Evolutionary conservation across 768 basidiomycete species (phyloP).

Genomic region (Tricholoma matsutake): DNA sequence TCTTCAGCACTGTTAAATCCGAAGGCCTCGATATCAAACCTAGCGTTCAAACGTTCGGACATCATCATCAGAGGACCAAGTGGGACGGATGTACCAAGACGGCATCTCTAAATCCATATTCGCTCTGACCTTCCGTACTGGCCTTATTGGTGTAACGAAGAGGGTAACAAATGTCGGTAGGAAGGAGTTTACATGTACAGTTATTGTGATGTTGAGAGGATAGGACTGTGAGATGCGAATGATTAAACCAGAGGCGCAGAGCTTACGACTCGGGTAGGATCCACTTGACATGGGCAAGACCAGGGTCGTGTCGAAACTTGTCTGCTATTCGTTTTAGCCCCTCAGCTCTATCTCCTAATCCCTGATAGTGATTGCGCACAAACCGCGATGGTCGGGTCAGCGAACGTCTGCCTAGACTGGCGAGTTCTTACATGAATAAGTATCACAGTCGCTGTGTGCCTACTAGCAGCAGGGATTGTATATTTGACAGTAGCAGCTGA

Average conservation of each 20-base stretch:
- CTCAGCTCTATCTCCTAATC: constrained; percentile 69
- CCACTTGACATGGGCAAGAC: constrained; percentile 82
- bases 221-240: not conserved
- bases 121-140: constrained; percentile 61
- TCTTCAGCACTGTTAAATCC: constrained; percentile 66
- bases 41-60: constrained; percentile 23
- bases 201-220: not conserved
- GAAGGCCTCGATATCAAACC: constrained; percentile 79
- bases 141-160: constrained; percentile 31
- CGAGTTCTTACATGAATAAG: constrained; percentile 73
- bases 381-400: constrained; percentile 1
- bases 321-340: constrained; percentile 80
- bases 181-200: not conserved
- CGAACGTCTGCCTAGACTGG: constrained; percentile 3
- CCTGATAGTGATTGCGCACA: constrained; percentile 37
- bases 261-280: constrained; percentile 80
- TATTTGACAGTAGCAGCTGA: constrained; percentile 39
- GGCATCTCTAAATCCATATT: constrained; percentile 75
- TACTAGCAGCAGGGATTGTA: constrained; percentile 49
- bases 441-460: constrained; percentile 85
- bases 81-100: constrained; percentile 51
- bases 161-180: not conserved
- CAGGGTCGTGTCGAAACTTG: constrained; percentile 52
- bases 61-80: not conserved
- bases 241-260: constrained; percentile 4